phyloP scores from a whole-genome alignment of 208 protist species.

The Entamoeba dispar region DNA sequence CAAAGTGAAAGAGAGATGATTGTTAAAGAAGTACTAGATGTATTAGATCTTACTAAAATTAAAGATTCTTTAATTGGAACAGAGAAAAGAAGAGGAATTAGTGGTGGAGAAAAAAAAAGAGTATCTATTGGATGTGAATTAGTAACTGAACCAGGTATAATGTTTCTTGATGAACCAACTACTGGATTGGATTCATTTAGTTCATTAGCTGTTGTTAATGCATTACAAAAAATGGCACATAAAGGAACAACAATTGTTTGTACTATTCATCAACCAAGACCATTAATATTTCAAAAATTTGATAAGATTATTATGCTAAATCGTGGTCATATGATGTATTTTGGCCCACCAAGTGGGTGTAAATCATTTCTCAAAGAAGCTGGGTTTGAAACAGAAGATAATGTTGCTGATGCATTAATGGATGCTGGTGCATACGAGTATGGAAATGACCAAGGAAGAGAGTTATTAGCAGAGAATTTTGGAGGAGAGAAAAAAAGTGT shows the following conservation, averaged over 20 bases:
- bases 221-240: background rate
- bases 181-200: background rate
- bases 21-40: background rate
- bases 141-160: background rate
- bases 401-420: background rate
- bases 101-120: background rate
- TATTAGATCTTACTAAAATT: background rate
- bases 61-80: background rate
- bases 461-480: background rate
- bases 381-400: background rate
- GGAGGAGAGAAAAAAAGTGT: background rate
- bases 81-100: background rate
- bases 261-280: background rate
- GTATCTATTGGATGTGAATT: background rate
- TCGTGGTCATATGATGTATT: background rate
- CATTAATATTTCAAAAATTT: background rate
- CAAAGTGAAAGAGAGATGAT: background rate
- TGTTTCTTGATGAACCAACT: constrained; percentile 11
- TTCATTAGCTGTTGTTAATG: background rate
- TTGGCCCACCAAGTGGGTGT: background rate
- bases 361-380: background rate
- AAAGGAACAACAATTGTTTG: background rate
- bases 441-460: background rate
- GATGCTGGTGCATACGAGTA: background rate
- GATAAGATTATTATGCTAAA: background rate